These are phyloP conservation scores for Edaphochlamys debaryana DNA, from an alignment of 139 green algal species.

Conservation along the genomic window DNA sequence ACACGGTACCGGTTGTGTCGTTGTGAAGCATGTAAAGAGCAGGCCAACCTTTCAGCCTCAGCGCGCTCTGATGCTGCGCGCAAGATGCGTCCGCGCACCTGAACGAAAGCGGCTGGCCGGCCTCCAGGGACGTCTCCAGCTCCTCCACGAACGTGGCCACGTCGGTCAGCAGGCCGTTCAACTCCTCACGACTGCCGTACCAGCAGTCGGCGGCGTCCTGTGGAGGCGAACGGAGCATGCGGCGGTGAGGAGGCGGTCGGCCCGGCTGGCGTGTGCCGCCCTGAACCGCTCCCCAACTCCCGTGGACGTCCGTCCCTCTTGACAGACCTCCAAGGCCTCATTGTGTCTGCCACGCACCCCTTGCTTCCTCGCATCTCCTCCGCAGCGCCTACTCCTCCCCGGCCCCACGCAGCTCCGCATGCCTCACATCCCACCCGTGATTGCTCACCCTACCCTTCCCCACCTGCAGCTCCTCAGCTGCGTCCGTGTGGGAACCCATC, in stretches of 20 bases:
- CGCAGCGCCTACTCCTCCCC: too few species aligned
- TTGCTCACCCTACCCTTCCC: background rate
- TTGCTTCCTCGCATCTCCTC: too few species aligned
- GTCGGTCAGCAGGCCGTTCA: constrained; percentile 14
- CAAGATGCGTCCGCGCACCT: too few species aligned
- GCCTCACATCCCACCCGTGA: background rate
- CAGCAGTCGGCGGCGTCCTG: background rate
- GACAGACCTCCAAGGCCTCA: background rate
- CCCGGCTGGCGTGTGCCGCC: too few species aligned
- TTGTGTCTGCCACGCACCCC: background rate
- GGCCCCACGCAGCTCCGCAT: background rate
- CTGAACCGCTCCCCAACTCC: background rate
- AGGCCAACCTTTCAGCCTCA: too few species aligned
- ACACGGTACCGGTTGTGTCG: too few species aligned
- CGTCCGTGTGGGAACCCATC: background rate
- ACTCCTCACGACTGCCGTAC: background rate
- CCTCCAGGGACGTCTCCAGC: too few species aligned
- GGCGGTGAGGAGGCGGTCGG: background rate
- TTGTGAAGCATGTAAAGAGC: too few species aligned
- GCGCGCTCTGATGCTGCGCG: too few species aligned
- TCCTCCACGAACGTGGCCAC: background rate
- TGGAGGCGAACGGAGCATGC: background rate
- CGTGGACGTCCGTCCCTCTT: background rate
- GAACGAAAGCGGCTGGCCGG: too few species aligned
- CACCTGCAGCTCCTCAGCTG: constrained; percentile 13